Conservation (phyloP, 345 rosid species). For the Zanthoxylum bungeanum region DNA sequence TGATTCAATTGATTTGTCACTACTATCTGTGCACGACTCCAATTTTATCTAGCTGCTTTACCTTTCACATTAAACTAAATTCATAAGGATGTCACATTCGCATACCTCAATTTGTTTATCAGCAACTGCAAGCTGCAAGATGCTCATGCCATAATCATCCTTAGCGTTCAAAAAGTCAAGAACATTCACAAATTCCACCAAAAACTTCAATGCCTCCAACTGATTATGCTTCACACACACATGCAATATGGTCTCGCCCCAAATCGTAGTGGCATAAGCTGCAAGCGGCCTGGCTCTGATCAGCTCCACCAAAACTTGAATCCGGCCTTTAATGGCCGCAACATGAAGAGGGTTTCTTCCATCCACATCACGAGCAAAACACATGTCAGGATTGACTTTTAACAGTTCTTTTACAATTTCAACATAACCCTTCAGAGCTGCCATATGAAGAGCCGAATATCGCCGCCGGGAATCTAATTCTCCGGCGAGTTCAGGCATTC, state of each 20-base stretch:
- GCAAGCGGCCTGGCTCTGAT: conserved; percentile 16
- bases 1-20: no score
- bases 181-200: conserved; percentile 16
- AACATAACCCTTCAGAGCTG: conserved; percentile 23
- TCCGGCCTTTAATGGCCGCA: conserved; percentile 25
- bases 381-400: conserved; percentile 16
- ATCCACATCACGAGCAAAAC: conserved; percentile 13
- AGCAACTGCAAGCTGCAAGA: conserved; percentile 25
- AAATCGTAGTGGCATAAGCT: conserved; percentile 1
- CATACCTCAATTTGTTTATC: conserved; percentile 28
- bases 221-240: conserved; percentile 24
- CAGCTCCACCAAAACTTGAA: conserved; percentile 17
- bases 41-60: no score
- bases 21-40: no score
- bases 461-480: conserved; percentile 11
- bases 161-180: conserved; percentile 16
- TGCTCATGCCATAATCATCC: conserved; percentile 25
- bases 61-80: no score
- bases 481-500: conserved; percentile 16
- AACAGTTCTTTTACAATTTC: conserved; percentile 22
- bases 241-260: conserved; percentile 23
- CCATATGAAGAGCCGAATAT: conserved; percentile 23
- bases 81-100: no score
- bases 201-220: conserved; percentile 21
- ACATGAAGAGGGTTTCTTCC: conserved; percentile 30